Conservation (phyloP, 495 filamentous ascomycete species). For the Aspergillus carlsbadensis region DNA sequence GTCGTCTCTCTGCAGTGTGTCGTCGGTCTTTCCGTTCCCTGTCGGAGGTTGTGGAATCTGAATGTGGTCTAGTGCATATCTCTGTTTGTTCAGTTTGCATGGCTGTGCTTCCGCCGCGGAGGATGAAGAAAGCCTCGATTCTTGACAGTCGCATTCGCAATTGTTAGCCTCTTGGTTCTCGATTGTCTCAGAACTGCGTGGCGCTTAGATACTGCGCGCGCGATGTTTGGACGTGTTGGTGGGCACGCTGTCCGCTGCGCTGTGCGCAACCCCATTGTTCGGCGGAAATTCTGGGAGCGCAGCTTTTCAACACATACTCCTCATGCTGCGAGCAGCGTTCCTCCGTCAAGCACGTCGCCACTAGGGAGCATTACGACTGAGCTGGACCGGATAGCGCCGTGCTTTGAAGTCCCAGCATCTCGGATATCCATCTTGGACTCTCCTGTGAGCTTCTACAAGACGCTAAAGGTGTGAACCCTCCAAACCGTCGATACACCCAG, state of each 20-base stretch:
- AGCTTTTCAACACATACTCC: conserved; percentile 39
- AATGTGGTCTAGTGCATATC: conserved; percentile 26
- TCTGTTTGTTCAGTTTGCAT: conserved; percentile 45
- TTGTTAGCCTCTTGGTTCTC: background rate
- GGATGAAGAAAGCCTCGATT: conserved; percentile 5
- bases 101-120: background rate
- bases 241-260: conserved; percentile 38
- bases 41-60: conserved; percentile 18
- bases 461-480: conserved; percentile 66
- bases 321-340: conserved; percentile 23
- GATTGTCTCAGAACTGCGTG: background rate
- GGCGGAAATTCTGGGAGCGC: conserved; percentile 36
- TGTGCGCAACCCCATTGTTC: conserved; percentile 29
- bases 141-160: conserved; percentile 19
- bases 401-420: conserved; percentile 81
- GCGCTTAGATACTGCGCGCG: background rate
- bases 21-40: conserved; percentile 12
- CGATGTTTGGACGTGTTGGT: conserved; percentile 45
- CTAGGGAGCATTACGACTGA: conserved; percentile 66
- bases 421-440: conserved; percentile 75
- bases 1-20: conserved; percentile 18
- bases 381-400: conserved; percentile 83
- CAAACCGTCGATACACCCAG: background rate
- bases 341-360: conserved; percentile 36
- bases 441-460: conserved; percentile 82